Evolutionary conservation across 1,284 basidiomycete genomes (phyloP).

Genomic region (Irpex rosettiformis): DNA sequence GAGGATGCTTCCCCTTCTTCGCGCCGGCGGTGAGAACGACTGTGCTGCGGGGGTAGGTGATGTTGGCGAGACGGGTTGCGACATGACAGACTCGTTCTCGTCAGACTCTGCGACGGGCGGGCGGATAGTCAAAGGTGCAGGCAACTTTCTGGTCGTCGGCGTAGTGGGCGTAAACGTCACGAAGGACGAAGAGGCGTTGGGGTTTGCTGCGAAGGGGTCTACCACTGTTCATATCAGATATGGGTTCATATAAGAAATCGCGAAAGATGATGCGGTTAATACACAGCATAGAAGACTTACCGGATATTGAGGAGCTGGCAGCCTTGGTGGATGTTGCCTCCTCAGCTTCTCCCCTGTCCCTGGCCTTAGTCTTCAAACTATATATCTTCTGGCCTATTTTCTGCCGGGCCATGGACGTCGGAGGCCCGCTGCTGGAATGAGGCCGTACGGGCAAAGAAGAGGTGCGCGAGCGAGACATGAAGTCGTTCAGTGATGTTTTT

Average conservation of each 20-base stretch:
- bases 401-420: not conserved
- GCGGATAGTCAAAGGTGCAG: slow-evolving; percentile 1
- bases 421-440: slow-evolving; percentile 9
- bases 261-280: not conserved
- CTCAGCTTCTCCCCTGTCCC: slow-evolving; percentile 8
- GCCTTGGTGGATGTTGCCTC: not conserved
- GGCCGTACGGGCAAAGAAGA: slow-evolving; percentile 14
- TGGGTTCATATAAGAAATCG: not conserved
- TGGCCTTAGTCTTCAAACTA: slow-evolving; percentile 7
- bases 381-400: slow-evolving; percentile 5
- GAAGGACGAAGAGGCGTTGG: slow-evolving; percentile 26
- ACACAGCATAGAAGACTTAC: slow-evolving; percentile 5
- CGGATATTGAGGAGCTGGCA: slow-evolving; percentile 12
- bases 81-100: slow-evolving; percentile 8
- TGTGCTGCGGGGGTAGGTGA: slow-evolving; percentile 12
- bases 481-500: slow-evolving; percentile 13
- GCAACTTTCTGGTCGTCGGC: not conserved
- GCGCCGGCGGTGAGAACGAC: slow-evolving; percentile 10
- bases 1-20: slow-evolving; percentile 44
- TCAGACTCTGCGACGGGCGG: slow-evolving; percentile 1
- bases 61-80: slow-evolving; percentile 2
- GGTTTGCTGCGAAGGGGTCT: slow-evolving; percentile 30
- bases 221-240: slow-evolving; percentile 7
- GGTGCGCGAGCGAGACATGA: slow-evolving; percentile 13
- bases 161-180: slow-evolving; percentile 25